Evolutionary conservation across 2,329 filamentous ascomycete species (phyloP).

Genomic region (Fusarium sp.): DNA sequence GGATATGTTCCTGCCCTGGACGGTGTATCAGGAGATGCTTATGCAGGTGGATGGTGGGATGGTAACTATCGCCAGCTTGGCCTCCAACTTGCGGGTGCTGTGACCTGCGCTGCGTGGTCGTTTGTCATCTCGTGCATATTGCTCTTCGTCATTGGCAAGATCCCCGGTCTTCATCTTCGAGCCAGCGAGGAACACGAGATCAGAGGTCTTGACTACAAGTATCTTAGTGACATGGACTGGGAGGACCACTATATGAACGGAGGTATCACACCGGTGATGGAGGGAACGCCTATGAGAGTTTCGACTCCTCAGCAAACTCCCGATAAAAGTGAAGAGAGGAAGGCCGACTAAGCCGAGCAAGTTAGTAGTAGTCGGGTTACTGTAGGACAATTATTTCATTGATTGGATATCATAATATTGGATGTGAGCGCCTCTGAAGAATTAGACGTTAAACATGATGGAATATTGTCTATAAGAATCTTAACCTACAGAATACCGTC

Average conservation of each 20-base stretch:
- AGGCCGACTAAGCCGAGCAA: background rate
- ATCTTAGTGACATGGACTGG: slow-evolving; percentile 44
- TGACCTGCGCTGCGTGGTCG: slow-evolving; percentile 64
- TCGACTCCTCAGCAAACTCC: slow-evolving; percentile 6
- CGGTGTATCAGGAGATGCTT: slow-evolving; percentile 55
- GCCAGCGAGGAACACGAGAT: slow-evolving; percentile 66
- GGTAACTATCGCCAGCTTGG: slow-evolving; percentile 65
- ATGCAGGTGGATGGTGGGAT: slow-evolving; percentile 62
- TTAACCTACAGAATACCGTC: no score
- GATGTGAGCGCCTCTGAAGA: background rate
- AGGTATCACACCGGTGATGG: slow-evolving; percentile 27
- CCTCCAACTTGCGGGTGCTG: slow-evolving; percentile 66
- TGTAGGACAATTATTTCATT: background rate
- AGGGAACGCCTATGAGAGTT: slow-evolving; percentile 20
- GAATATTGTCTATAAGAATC: background rate
- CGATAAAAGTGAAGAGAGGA: slow-evolving; percentile 18
- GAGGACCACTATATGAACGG: slow-evolving; percentile 34
- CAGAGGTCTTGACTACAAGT: slow-evolving; percentile 59
- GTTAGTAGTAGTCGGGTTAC: background rate
- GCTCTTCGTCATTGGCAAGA: slow-evolving; percentile 66
- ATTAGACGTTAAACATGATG: no score
- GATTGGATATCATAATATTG: background rate
- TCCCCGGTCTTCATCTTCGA: slow-evolving; percentile 66
- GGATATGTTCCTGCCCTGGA: slow-evolving; percentile 61
- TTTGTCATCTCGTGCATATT: slow-evolving; percentile 64